Base-by-base conservation (phyloP, 208 protist genomes). In the Wallacemonas sp. region DNA sequence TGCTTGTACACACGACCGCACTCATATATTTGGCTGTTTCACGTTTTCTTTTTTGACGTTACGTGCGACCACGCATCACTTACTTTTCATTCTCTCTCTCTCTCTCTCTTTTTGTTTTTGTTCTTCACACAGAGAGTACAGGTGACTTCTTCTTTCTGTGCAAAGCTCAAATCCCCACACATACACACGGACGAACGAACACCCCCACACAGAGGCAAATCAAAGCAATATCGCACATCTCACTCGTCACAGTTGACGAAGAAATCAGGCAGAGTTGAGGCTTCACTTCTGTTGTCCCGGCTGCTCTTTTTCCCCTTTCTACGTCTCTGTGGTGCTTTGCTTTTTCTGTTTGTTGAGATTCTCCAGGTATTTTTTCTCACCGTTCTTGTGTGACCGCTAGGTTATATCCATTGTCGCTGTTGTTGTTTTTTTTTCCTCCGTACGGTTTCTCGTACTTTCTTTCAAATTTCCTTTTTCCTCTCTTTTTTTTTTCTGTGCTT, bases 61-160 rank as follows among this genome's bases (percentile, higher is more conserved):
- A 7, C 18, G 22, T 44, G n/a, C 1, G 59, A 23, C 45, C 61
- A 63, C 33, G 57, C 29, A 66, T 44, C 20, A 28, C 14, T 61
- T 33, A 55, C n/a, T 61, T n/a, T 71, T 59, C 23, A 67, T 70
- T 31, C 23, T 72, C 23, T 18, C 36, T 29, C 28, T 44, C 22
- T 23, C 29, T 20, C 16, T 67, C 46, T 28, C 29, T 59, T 16
- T 41, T 23, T 59, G 25, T 25, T 18, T 23, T 25, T 50, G 16
- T 50, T 18, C 20, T 25, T 50, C 45, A 26, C 11, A 50, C 45
- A 16, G 10, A 26, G 20, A 7, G 4, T 50, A 16, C 20, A 16
- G 5, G n/a, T 23, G 5, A 50, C 45, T 26, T 14, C 38, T 14
- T 42, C 14, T 42, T 42, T 42, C 14, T 42, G 7, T 42, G 38